A percentile compares a stretch with the other conserved stretches of the same genome.
Evolutionary conservation across 164 flowering plant species (phyloP).

Genomic region (Sextonia rubra): DNA sequence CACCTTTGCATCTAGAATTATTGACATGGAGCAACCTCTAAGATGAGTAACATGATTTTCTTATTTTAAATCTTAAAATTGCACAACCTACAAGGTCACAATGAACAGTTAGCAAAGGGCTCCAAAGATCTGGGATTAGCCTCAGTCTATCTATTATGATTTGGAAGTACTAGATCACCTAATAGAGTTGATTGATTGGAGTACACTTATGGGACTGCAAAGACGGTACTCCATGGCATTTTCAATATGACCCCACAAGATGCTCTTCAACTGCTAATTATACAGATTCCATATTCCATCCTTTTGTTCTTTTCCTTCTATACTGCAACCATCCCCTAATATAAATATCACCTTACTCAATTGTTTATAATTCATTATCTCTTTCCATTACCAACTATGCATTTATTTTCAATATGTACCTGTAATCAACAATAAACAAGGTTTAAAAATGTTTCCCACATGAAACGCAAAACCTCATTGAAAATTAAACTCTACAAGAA

Average conservation of each 20-base stretch:
- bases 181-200: neutral
- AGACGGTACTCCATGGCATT: neutral
- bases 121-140: neutral
- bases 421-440: neutral
- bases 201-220: neutral
- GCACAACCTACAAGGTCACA: neutral
- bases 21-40: too few relatives aligned
- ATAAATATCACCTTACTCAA: neutral
- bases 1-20: too few relatives aligned
- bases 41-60: neutral
- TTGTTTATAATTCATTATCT: neutral
- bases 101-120: neutral
- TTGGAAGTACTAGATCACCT: neutral
- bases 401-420: neutral
- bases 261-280: neutral
- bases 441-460: neutral
- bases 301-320: neutral
- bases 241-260: neutral
- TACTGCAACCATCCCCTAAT: neutral
- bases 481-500: neutral
- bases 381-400: neutral
- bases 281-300: neutral
- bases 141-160: neutral
- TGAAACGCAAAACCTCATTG: neutral
- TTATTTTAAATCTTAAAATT: too few relatives aligned